A percentile compares a stretch with the other conserved stretches of the same genome.
Evolutionary conservation across 495 filamentous ascomycete species (phyloP).

Genomic region (Lentithecium fluviatile): DNA sequence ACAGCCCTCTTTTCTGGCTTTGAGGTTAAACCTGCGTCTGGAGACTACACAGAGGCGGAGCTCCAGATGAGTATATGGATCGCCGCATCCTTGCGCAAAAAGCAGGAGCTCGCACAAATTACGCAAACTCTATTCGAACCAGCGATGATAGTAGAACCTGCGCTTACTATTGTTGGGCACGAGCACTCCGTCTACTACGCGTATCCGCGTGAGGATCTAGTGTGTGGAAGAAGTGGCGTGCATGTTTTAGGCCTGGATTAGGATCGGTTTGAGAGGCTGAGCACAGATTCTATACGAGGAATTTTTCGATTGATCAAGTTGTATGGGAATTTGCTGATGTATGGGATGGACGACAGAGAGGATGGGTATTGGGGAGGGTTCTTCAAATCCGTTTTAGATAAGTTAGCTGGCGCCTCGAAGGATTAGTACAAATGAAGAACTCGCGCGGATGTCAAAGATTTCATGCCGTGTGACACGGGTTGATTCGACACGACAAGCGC

Average conservation of each 20-base stretch:
- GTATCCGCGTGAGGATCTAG: slow-evolving; percentile 15
- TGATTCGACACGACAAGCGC: too few relatives aligned
- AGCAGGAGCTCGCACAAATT: slow-evolving; percentile 16
- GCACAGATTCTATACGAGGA: slow-evolving; percentile 28
- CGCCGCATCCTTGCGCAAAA: slow-evolving; percentile 17
- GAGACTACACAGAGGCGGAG: slow-evolving; percentile 14
- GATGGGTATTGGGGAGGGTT: slow-evolving; percentile 29
- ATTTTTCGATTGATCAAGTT: slow-evolving; percentile 27
- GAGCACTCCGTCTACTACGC: slow-evolving; percentile 24
- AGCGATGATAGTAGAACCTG: slow-evolving; percentile 20
- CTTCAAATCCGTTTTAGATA: slow-evolving; percentile 21
- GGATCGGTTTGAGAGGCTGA: slow-evolving; percentile 22
- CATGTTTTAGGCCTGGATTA: slow-evolving; percentile 23
- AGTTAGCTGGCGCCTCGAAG: slow-evolving; percentile 9
- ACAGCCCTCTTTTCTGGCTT: slow-evolving; percentile 26
- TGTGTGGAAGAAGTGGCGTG: slow-evolving; percentile 21
- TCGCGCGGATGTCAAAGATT: too few relatives aligned
- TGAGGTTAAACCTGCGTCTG: slow-evolving; percentile 17
- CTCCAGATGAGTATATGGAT: slow-evolving; percentile 29
- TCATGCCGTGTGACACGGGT: too few relatives aligned
- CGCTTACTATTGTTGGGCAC: slow-evolving; percentile 24
- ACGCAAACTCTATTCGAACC: slow-evolving; percentile 11
- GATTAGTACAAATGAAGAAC: background rate
- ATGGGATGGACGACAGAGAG: slow-evolving; percentile 28
- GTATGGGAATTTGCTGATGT: slow-evolving; percentile 27